Base-by-base conservation (phyloP, 2,329 filamentous ascomycete species). In the Aspergillus glaucus region DNA sequence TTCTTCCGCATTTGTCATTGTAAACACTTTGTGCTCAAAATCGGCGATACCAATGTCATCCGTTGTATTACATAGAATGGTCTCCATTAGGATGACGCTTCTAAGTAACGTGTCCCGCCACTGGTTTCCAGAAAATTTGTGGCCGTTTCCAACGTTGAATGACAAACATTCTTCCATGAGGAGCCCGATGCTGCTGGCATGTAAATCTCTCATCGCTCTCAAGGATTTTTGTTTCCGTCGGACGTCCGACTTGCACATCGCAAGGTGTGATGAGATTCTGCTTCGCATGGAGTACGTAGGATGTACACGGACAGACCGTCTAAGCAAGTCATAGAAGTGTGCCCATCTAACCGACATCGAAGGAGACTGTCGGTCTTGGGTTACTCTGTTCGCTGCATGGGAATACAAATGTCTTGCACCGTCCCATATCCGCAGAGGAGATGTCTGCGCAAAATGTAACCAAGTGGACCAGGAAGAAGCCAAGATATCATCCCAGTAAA, bases 401-500 rank as follows among this genome's bases (percentile, higher is more conserved):
- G 91, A 30, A 94, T 79, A 24, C 9, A 8, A 6, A 8, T 43
- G 87, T 84, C 60, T 78, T 79, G 6, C 80, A 75, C 80, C 86
- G 89, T 75, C 72, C 82, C 84, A 92, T 30, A 95, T 67, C 15
- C 87, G 79, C 37, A 85, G 60, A 0, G 93, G 93, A 0, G 86
- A 88, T 0, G 85, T 95, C 67, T 98, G 93, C 7, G 94, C 71
- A 12, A 88, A 86, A 68, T 96, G 96, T 3, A 96, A 66, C 28
- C 83, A 85, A 55, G 87, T 91, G 61, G 86, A 88, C 44, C 82
- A 78, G 57, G 88, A 85, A 0, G 88, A 94, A 8, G 82, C 81
- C 26, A 95, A 72, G 2, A 96, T 80, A 56, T 93, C 87, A 62
- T 95, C 88, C 93, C 93, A 98, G 67, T 97, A 97, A 82, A 86